Evolutionary conservation across 257 asterid species (phyloP).

Genomic region (Datura wrightii): DNA sequence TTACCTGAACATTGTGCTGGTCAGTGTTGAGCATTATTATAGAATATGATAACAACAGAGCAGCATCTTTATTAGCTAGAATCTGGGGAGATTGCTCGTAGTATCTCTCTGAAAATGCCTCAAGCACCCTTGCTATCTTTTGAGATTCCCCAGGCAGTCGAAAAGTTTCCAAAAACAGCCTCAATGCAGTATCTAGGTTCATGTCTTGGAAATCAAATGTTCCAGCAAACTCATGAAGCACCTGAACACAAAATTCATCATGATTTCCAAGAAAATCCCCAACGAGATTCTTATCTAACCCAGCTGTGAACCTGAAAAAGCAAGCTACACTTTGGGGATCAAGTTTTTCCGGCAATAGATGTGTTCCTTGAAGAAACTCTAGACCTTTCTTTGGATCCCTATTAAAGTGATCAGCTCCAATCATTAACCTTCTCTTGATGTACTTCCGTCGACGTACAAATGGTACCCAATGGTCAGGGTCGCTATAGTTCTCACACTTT

Average conservation of each 20-base stretch:
- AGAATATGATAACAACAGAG: slow-evolving; percentile 88
- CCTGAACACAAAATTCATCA: slow-evolving; percentile 96
- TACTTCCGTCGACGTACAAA: slow-evolving; percentile 83
- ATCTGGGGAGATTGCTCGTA: slow-evolving; percentile 90
- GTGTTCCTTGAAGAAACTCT: slow-evolving; percentile 95
- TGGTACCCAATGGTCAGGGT: slow-evolving; percentile 93
- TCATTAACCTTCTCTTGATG: slow-evolving; percentile 90
- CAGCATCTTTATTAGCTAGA: slow-evolving; percentile 92
- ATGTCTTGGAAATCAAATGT: slow-evolving; percentile 95
- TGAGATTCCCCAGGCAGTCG: slow-evolving; percentile 99
- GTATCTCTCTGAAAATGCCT: slow-evolving; percentile 95
- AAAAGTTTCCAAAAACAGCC: slow-evolving; percentile 92
- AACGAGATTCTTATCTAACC: slow-evolving; percentile 93
- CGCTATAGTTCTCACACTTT: slow-evolving; percentile 79
- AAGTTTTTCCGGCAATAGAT: slow-evolving; percentile 92
- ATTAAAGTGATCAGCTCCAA: slow-evolving; percentile 97
- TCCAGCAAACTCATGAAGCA: slow-evolving; percentile 93
- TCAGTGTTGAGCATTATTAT: slow-evolving; percentile 93
- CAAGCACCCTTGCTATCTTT: slow-evolving; percentile 96
- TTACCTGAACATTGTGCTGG: slow-evolving; percentile 92
- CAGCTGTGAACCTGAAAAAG: slow-evolving; percentile 94
- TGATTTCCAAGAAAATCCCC: slow-evolving; percentile 99
- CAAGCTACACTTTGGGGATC: slow-evolving; percentile 99
- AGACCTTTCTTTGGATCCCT: slow-evolving; percentile 97
- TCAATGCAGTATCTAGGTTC: slow-evolving; percentile 90